A percentile compares a stretch with the other conserved stretches of the same genome.
These are phyloP conservation scores for Purshia tridentata DNA, from an alignment of 306 rosid species.

Conservation along the genomic window DNA sequence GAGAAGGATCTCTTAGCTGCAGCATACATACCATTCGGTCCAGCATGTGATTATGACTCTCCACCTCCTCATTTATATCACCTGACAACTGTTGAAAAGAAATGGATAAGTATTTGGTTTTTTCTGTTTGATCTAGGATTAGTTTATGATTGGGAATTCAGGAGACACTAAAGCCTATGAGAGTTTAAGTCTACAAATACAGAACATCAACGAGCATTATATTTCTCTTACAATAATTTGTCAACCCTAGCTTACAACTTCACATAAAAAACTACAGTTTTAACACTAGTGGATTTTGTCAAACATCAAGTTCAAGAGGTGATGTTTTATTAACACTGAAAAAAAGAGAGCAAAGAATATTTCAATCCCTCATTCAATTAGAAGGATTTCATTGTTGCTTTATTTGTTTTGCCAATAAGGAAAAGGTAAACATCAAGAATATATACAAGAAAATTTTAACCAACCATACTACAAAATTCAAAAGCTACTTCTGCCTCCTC, in stretches of 20 bases:
- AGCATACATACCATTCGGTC: slow-evolving; percentile 70
- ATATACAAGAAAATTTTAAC: not conserved
- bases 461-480: slow-evolving; percentile 5
- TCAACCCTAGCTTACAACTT: not conserved
- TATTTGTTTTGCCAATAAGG: not conserved
- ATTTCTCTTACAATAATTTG: not conserved
- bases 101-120: slow-evolving; percentile 18
- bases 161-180: slow-evolving; percentile 8
- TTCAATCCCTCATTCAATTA: not conserved
- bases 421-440: not conserved
- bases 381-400: not conserved
- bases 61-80: slow-evolving; percentile 93
- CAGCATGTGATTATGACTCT: slow-evolving; percentile 78
- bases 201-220: not conserved
- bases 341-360: not conserved
- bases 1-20: slow-evolving; percentile 12
- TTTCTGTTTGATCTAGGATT: too few species aligned
- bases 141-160: too few species aligned
- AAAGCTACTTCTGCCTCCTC: not conserved
- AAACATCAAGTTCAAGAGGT: not conserved
- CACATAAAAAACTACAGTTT: not conserved
- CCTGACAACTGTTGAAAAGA: slow-evolving; percentile 79
- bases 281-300: not conserved
- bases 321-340: not conserved
- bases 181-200: not conserved